These are phyloP conservation scores for Nicotiana otophora DNA, from an alignment of 257 asterid genomes.

Conservation along the genomic window DNA sequence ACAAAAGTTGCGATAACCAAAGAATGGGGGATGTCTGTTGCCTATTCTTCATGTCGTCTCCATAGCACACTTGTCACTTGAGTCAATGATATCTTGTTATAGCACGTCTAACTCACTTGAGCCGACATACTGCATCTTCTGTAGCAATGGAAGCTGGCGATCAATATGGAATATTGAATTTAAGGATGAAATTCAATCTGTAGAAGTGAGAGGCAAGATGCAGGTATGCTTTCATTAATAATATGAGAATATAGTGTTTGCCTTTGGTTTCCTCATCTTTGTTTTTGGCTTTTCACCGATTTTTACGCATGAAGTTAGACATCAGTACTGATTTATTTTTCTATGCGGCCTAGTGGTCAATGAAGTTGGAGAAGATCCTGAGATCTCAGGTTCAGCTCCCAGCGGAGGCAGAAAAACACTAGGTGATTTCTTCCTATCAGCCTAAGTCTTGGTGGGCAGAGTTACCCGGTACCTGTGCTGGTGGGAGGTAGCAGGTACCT, in stretches of 20 bases:
- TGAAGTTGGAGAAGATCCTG: no score
- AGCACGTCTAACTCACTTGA: background rate
- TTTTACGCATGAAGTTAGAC: background rate
- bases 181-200: conserved; percentile 64
- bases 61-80: background rate
- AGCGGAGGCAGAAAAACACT: no score
- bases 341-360: no score
- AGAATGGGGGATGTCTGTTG: conserved; percentile 4
- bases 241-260: background rate
- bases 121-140: conserved; percentile 8
- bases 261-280: background rate
- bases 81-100: background rate
- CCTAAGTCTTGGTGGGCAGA: no score
- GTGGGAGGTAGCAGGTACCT: no score
- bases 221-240: conserved; percentile 45
- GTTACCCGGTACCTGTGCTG: no score
- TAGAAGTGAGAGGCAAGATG: conserved; percentile 76
- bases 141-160: conserved; percentile 95
- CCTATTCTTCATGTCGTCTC: background rate
- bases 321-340: background rate
- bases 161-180: conserved; percentile 74
- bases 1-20: background rate
- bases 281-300: background rate
- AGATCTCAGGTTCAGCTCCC: no score
- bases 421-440: no score